Base-by-base conservation (phyloP, 129 eudicot species). In the Ambrosia artemisiifolia region DNA sequence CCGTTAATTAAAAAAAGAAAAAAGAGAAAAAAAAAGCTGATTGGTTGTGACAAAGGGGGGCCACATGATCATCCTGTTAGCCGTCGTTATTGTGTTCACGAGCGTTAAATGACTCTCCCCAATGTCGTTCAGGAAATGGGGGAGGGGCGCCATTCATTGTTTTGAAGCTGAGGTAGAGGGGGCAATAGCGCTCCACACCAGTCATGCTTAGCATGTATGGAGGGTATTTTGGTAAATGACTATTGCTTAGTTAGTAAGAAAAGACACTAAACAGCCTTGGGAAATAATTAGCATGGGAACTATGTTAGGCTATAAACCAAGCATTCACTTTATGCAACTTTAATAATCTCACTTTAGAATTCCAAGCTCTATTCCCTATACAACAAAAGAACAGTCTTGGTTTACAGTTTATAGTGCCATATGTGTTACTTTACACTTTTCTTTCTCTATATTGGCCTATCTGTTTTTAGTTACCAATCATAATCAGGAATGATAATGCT, bases 301-400 rank as follows among this genome's bases (percentile, higher is more conserved):
- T 85, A 74, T 80, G 59, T 77, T 57, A 48, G 78, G 75, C 51
- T 63, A 76, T n/a, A 60, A 78, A 85, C 61, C 78, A 71, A 71
- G 82, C 81, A 71, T 75, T 70, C 82, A 87, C 95, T 94, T 94
- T 94, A 85, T 80, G 86, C 80, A 84, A 43, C 84, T 79, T 80
- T 76, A 68, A 81, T 82, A 81, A 85, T 84, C 89, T 90, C 86
- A 85, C 97, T 94, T 94, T 90, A 74, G 93, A 87, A 94, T 90
- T 92, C 99, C 91, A 89, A 87, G 95, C 86, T 88, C 93, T 72
- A 40, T 81, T 86, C 75, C 82, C 98, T 60, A 86, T 84, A 91
- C 89, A 87, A 46, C 84, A 73, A 85, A 87, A 77, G 78, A 72
- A 72, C 76, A 76, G 77, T 76, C 91, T 76, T 87, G 77, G 89